Evolutionary conservation across 164 flowering plant species (phyloP).

Genomic region (Cinnamomum micranthum): DNA sequence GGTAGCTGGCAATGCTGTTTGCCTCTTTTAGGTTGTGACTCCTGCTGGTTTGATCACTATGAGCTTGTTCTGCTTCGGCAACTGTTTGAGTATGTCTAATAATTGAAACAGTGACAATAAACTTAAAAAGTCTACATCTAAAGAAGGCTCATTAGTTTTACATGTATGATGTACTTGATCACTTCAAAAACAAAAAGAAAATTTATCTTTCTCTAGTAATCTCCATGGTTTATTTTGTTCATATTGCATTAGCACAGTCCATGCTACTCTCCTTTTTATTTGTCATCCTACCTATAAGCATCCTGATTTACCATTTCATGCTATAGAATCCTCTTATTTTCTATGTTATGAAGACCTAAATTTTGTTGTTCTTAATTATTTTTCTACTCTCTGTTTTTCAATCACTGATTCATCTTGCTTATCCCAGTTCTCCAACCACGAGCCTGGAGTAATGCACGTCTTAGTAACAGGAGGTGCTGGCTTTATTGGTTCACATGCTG

Average conservation of each 20-base stretch:
- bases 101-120: too few species aligned
- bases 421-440: constrained; percentile 65
- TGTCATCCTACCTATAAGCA: not conserved
- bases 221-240: not conserved
- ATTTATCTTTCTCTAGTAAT: not conserved
- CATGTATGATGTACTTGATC: not conserved
- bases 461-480: constrained; percentile 99
- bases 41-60: too few species aligned
- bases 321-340: not conserved
- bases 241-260: not conserved
- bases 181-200: not conserved
- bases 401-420: not conserved
- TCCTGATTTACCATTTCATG: not conserved
- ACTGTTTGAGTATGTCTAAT: too few species aligned
- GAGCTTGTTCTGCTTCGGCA: too few species aligned
- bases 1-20: too few species aligned
- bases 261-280: not conserved
- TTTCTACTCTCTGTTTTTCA: not conserved
- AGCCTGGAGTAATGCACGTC: constrained; percentile 81
- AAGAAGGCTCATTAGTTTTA: too few species aligned
- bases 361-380: not conserved
- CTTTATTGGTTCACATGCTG: constrained; percentile 95
- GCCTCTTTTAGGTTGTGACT: too few species aligned
- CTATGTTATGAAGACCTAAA: not conserved
- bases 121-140: too few species aligned